Evolutionary conservation across 768 basidiomycete genomes (phyloP).

Genomic region (Mycena olivaceomarginata): DNA sequence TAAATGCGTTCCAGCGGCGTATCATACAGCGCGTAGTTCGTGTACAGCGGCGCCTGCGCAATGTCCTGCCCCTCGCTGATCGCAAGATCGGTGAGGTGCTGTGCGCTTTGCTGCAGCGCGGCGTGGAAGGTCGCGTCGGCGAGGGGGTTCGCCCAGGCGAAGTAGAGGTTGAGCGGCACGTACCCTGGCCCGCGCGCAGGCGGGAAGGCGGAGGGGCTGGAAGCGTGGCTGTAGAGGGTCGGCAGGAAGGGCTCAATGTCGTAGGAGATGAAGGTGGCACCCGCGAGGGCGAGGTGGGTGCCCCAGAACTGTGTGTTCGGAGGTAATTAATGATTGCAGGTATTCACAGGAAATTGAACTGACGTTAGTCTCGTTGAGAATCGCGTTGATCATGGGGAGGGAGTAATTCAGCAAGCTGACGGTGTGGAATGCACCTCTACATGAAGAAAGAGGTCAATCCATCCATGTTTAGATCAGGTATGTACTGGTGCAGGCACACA

Average conservation of each 20-base stretch:
- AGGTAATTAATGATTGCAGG: too few relatives aligned
- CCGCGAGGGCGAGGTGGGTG: slow-evolving; percentile 49
- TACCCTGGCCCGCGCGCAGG: slow-evolving; percentile 50
- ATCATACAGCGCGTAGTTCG: slow-evolving; percentile 65
- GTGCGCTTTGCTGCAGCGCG: slow-evolving; percentile 55
- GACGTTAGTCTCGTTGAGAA: slow-evolving; percentile 66
- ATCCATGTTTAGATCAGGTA: neutral
- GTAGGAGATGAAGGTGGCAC: slow-evolving; percentile 64
- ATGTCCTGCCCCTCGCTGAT: slow-evolving; percentile 53
- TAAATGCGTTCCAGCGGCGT: slow-evolving; percentile 65
- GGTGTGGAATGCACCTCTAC: slow-evolving; percentile 62
- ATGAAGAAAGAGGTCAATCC: slow-evolving; percentile 16
- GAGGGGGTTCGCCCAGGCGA: slow-evolving; percentile 45
- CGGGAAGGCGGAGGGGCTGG: slow-evolving; percentile 67
- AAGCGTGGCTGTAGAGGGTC: slow-evolving; percentile 59
- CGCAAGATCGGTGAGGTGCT: slow-evolving; percentile 45
- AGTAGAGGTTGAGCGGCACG: slow-evolving; percentile 53
- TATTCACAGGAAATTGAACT: slow-evolving; percentile 19
- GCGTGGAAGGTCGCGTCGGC: slow-evolving; percentile 50
- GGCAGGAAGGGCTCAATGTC: slow-evolving; percentile 72
- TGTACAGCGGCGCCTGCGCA: slow-evolving; percentile 59
- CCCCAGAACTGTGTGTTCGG: slow-evolving; percentile 66
- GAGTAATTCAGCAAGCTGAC: slow-evolving; percentile 62
- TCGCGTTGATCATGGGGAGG: slow-evolving; percentile 58
- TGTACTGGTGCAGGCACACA: slow-evolving; percentile 45